Percentiles rank a stretch among this genome's conserved stretches.
Conservation (phyloP, 1,284 basidiomycete species). For the Peniophora sp. region DNA sequence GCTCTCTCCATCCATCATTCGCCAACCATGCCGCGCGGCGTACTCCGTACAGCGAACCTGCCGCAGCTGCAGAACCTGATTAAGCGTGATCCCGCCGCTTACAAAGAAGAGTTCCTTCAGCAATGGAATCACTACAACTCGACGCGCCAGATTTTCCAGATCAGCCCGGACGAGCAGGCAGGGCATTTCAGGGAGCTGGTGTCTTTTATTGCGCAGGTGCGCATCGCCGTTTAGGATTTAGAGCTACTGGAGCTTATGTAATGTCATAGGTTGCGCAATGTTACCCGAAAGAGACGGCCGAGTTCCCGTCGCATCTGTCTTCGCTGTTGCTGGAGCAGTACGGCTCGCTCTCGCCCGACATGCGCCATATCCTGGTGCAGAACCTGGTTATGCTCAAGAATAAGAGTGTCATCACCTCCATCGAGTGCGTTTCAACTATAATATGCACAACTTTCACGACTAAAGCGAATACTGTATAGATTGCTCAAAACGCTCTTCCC, state of each 20-base stretch:
- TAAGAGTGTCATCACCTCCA: constrained; percentile 86
- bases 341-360: constrained; percentile 66
- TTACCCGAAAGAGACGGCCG: constrained; percentile 81
- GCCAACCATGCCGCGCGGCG: constrained; percentile 44
- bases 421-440: constrained; percentile 59
- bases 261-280: constrained; percentile 69
- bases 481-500: constrained; percentile 91
- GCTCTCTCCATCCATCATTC: neutral
- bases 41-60: constrained; percentile 63
- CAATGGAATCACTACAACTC: constrained; percentile 97
- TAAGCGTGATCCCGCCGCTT: constrained; percentile 86
- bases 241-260: constrained; percentile 1
- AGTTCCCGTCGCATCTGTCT: constrained; percentile 76
- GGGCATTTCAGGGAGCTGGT: constrained; percentile 82
- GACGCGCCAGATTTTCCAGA: constrained; percentile 77
- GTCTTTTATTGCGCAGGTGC: constrained; percentile 77
- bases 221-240: constrained; percentile 9
- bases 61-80: constrained; percentile 92
- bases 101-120: constrained; percentile 96
- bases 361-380: constrained; percentile 77
- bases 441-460: neutral
- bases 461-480: constrained; percentile 32
- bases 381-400: constrained; percentile 91
- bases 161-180: constrained; percentile 73
- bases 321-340: constrained; percentile 72